Conservation (phyloP, 805 yeast species). For the Wickerhamiella sorbophila region DNA sequence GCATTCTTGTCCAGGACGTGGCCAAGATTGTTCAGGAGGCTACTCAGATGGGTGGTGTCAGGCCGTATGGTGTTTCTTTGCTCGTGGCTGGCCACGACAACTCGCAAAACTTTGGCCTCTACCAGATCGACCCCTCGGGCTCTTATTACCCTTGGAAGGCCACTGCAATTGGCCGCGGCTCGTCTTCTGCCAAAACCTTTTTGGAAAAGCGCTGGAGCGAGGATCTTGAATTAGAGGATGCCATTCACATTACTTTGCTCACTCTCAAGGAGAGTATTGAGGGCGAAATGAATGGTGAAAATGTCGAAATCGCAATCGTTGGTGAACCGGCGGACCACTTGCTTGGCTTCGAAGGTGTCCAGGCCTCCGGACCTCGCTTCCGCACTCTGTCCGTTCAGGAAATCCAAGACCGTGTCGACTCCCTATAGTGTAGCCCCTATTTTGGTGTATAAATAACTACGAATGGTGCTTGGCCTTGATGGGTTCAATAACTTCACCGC, state of each 20-base stretch:
- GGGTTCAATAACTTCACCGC: conserved; percentile 85
- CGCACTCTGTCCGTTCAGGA: conserved; percentile 76
- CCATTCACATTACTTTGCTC: conserved; percentile 86
- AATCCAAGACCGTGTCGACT: conserved; percentile 88
- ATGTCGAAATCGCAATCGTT: conserved; percentile 80
- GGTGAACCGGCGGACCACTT: conserved; percentile 69
- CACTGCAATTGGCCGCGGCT: conserved; percentile 94
- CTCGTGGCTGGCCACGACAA: conserved; percentile 91
- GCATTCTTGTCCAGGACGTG: conserved; percentile 81
- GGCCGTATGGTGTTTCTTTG: conserved; percentile 96
- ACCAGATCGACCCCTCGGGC: conserved; percentile 97
- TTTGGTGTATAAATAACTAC: not conserved
- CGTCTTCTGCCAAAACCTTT: conserved; percentile 92
- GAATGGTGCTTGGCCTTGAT: conserved; percentile 33
- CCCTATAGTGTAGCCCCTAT: conserved; percentile 36
- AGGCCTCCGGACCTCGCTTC: conserved; percentile 77
- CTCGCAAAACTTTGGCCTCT: conserved; percentile 57
- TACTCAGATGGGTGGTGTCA: conserved; percentile 96
- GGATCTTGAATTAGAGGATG: conserved; percentile 93
- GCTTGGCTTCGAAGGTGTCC: conserved; percentile 72
- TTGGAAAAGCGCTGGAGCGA: conserved; percentile 97
- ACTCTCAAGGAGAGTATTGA: conserved; percentile 94
- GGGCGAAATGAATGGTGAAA: conserved; percentile 94
- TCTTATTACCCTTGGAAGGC: conserved; percentile 99
- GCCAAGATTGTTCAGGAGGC: conserved; percentile 97